Base-by-base conservation (phyloP, 1,284 basidiomycete species). In the Hymenochaete sp. region DNA sequence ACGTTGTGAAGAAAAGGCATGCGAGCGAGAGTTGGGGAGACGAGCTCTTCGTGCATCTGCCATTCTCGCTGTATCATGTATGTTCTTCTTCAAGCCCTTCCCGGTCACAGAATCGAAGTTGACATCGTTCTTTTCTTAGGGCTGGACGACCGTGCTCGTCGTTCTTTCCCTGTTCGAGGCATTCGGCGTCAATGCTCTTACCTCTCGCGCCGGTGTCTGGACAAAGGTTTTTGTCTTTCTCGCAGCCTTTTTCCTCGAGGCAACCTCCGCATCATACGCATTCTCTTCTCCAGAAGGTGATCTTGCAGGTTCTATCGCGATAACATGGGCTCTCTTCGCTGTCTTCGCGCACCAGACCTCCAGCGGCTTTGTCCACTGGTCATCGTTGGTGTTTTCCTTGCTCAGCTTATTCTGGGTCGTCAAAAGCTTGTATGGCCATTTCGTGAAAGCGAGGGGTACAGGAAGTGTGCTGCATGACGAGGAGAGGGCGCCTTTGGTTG, bases 211-310 rank as follows among this genome's bases (percentile, higher is more conserved):
- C 1, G 91, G 91, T 21, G 66, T 93, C 49, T 90, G 89, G 79
- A 95, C 91, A 60, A 93, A 95, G 62, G 78, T 91, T 56, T 88
- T 93, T 55, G 92, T 93, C 48, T 95, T 96, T 78, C 77, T 96
- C 37, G 86, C 77, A 52, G 65, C 89, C 75, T 80, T 96, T 69
- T 95, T 96, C 82, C 81, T 97, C 52, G 92, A 95, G 64, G 84
- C 79, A 16, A 96, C 93, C 9, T 84, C 89, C 0, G 88, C 84
- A 5, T 85, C 88, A 1, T 96, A 97, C 62, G 89, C 90, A 37
- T 91, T 92, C 70, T 87, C 87, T 37, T 82, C 82, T 11, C 69
- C 77, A 2, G 91, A 96, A 62, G 93, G 93, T 52, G 93, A 97
- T 57, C 76, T 96, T 35, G 88, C 90, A 6, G 91, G 87, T 1